Base-by-base conservation (phyloP, 2,329 filamentous ascomycete species). In the Fusarium domesticum region DNA sequence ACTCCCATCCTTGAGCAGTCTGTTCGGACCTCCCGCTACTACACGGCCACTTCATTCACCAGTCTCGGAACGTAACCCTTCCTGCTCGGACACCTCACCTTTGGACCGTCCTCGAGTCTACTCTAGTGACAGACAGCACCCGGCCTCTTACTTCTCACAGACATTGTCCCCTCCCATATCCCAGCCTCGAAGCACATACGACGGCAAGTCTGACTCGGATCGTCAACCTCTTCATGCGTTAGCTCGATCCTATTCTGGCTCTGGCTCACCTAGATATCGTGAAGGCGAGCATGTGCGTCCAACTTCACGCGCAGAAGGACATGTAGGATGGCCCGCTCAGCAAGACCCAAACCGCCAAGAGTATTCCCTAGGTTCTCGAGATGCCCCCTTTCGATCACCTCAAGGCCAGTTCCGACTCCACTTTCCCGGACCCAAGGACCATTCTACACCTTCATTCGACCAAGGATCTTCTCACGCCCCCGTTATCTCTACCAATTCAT, bases 1-100 rank as follows among this genome's bases (percentile, higher is more conserved):
- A 54, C 70, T 81, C 17, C 78, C 78, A 2, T 73, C 78, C 6
- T 56, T 82, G 51, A 80, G 75, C 62, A 81, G 77, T 53, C 64
- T 82, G 14, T 80, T 81, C 53, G 76, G 75, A 3, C 73, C 74
- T 6, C 67, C 72, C 10, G 64, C 73, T 5, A 62, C 70, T 35
- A 63, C 70, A 25, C 67, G 71, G 37, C 66, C 72, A 18, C 55
- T 72, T 38, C 68, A 70, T 47, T 76, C 76, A 30, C 71, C 75
- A 37, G 59, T 67, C 17, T 69, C 70, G 16, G 76, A 78, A 25
- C 70, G 72, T 18, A 68, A 69, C n/a, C 63, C 64, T 15, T 60
- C 69, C 30, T 70, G 72, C 34, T 58, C 67, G 34, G 65, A 70
- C 25, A 60, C 67, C 6, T 78, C 76, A 16, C 71, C 76, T 5